Conservation (phyloP, 306 rosid genomes). For the Purshia tridentata region DNA sequence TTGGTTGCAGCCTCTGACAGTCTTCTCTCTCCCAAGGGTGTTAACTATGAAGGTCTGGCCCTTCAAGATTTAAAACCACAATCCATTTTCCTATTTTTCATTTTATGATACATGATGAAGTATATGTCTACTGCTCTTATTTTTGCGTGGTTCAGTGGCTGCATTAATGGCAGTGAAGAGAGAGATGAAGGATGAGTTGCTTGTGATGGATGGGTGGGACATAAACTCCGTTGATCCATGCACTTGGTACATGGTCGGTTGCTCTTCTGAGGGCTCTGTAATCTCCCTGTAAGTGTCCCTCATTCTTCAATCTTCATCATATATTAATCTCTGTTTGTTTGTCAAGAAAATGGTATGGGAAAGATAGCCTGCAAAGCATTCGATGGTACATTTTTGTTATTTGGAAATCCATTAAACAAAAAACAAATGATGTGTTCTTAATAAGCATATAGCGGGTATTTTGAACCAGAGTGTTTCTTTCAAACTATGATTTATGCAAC, state of each 20-base stretch:
- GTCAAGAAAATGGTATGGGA: background rate
- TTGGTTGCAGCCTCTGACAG: slow-evolving; percentile 47
- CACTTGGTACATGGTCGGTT: slow-evolving; percentile 88
- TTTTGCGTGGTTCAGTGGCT: slow-evolving; percentile 57
- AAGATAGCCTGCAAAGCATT: too few species aligned
- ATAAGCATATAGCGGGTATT: background rate
- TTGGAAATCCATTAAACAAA: background rate
- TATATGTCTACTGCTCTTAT: background rate
- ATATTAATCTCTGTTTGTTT: slow-evolving; percentile 8
- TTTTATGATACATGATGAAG: background rate
- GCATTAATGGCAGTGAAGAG: slow-evolving; percentile 93
- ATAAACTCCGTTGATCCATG: slow-evolving; percentile 96
- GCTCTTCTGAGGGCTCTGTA: slow-evolving; percentile 78
- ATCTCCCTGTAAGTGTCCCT: slow-evolving; percentile 66
- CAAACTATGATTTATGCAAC: background rate
- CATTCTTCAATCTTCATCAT: background rate
- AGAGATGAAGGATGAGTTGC: slow-evolving; percentile 59
- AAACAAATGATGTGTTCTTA: background rate
- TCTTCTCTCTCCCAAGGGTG: slow-evolving; percentile 94
- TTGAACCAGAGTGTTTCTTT: background rate
- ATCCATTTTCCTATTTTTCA: background rate
- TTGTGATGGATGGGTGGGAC: slow-evolving; percentile 83
- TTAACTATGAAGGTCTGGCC: slow-evolving; percentile 79
- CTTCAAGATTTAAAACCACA: slow-evolving; percentile 12
- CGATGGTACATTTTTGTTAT: background rate